Base-by-base conservation (phyloP, 2,329 filamentous ascomycete genomes). In the Monilinia polystroma region DNA sequence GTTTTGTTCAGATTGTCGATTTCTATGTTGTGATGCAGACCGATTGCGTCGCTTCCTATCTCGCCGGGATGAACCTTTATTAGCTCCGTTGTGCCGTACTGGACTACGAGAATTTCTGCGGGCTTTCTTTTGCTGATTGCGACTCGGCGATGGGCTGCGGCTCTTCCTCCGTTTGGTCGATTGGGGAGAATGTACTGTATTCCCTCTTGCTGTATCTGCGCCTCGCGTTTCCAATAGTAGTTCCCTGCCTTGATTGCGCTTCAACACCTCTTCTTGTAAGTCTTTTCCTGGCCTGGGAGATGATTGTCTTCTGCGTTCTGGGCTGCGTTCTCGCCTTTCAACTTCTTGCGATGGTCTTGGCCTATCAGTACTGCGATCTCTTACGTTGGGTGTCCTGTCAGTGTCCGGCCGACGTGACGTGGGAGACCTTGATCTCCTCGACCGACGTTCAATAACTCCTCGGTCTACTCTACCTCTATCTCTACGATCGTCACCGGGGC, bases 401-500 rank as follows among this genome's bases (percentile, higher is more conserved):
- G 67, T 73, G 67, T 78, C 75, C 67, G 70, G 71, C 71, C 77
- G 73, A 72, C 73, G 74, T 73, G 75, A 69, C 67, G 70, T 71
- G 62, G 77, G 75, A 64, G 77, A 78, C 71, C 74, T 75, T 68
- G 77, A 78, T 75, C 75, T 74, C 73, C 73, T 75, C 60, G 72
- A 67, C 58, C 72, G 73, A 71, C 64, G 41, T 60, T 72, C 72
- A 66, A 75, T 57, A 55, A 67, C 73, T 74, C 77, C 76, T 75
- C 77, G 75, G 76, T 77, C 77, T 69, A 77, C 75, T 63, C 77
- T 76, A 70, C 77, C 77, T 77, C 77, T 76, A 69, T 79, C 77
- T 79, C 77, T 78, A 73, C 77, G 77, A 69, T 78, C 77, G 71
- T 78, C 75, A 72, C 75, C 76, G 76, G 76, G 73, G 76, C 76